Conservation (phyloP, 2,329 filamentous ascomycete species). For the Trichoderma sp. region DNA sequence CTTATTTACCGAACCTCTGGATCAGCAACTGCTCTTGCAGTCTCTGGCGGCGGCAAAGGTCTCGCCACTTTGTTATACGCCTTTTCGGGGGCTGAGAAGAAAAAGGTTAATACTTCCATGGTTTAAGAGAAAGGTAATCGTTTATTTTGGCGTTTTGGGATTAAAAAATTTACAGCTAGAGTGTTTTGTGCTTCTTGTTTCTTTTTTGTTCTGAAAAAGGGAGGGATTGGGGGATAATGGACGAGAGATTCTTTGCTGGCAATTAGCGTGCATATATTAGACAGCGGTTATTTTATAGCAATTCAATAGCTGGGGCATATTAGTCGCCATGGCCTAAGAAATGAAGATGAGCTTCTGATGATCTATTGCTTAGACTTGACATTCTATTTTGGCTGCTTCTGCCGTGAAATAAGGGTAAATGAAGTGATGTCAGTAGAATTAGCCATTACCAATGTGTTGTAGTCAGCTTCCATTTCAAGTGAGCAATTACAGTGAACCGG, state of each 20-base stretch:
- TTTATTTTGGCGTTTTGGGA: conserved; percentile 4
- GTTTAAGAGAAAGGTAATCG: conserved; percentile 6
- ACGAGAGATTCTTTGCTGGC: not conserved
- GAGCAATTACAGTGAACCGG: not conserved
- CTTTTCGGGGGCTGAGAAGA: conserved; percentile 28
- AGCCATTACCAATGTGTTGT: not conserved
- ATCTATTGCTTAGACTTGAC: not conserved
- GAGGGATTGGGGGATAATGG: not conserved
- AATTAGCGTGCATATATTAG: not conserved
- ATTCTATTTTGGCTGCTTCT: not conserved
- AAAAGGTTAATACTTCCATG: conserved; percentile 16
- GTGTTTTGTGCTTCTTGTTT: not conserved
- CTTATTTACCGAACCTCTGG: conserved; percentile 42
- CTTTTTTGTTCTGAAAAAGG: not conserved
- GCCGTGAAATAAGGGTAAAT: not conserved
- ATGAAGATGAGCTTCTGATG: not conserved
- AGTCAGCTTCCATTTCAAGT: not conserved
- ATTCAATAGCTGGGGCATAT: not conserved
- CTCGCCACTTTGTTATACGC: conserved; percentile 31
- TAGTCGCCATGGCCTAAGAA: not conserved
- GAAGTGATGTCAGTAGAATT: not conserved
- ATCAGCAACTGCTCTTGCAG: conserved; percentile 31
- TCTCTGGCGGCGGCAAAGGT: conserved; percentile 33
- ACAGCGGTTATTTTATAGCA: not conserved
- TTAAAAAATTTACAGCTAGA: not conserved